These are phyloP conservation scores for Leccinum cinnamomeum DNA, from an alignment of 1,284 basidiomycete species.

Conservation along the genomic window DNA sequence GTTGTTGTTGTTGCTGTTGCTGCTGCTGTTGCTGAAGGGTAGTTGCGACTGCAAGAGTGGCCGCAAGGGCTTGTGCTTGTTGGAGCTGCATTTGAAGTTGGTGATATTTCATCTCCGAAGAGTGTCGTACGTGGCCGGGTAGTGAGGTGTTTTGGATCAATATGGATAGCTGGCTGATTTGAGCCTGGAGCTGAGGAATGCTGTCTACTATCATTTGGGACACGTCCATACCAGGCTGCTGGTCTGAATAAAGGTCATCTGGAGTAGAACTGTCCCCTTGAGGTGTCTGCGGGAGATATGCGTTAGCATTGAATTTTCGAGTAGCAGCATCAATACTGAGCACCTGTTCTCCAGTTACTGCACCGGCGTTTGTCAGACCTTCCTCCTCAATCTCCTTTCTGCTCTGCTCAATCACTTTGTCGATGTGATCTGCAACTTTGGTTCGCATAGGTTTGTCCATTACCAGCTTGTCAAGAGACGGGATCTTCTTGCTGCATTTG, in stretches of 20 bases:
- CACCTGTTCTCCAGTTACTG: conserved; percentile 28
- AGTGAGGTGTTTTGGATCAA: conserved; percentile 76
- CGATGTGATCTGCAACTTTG: conserved; percentile 79
- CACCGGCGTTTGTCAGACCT: conserved; percentile 24
- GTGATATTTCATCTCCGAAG: conserved; percentile 75
- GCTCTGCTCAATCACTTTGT: conserved; percentile 81
- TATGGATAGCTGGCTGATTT: conserved; percentile 69
- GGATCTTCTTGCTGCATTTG: conserved; percentile 82
- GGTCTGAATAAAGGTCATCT: conserved; percentile 65
- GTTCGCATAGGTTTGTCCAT: conserved; percentile 77
- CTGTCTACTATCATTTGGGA: conserved; percentile 68
- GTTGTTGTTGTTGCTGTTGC: conserved; percentile 41
- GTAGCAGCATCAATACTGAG: background rate
- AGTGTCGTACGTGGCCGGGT: conserved; percentile 68
- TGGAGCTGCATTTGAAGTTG: conserved; percentile 74
- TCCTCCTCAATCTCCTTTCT: conserved; percentile 65
- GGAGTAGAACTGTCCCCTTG: conserved; percentile 38
- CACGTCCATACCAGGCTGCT: conserved; percentile 64
- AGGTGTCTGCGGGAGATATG: conserved; percentile 18
- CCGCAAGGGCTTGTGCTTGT: conserved; percentile 68
- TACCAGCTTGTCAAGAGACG: conserved; percentile 80
- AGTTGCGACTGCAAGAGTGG: conserved; percentile 53
- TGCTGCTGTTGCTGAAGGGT: conserved; percentile 53
- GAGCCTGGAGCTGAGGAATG: conserved; percentile 77
- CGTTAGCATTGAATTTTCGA: conserved; percentile 6